A percentile compares a stretch with the other conserved stretches of the same genome.
Evolutionary conservation across 805 yeast species (phyloP).

Genomic region (Blastobotrys americana): DNA sequence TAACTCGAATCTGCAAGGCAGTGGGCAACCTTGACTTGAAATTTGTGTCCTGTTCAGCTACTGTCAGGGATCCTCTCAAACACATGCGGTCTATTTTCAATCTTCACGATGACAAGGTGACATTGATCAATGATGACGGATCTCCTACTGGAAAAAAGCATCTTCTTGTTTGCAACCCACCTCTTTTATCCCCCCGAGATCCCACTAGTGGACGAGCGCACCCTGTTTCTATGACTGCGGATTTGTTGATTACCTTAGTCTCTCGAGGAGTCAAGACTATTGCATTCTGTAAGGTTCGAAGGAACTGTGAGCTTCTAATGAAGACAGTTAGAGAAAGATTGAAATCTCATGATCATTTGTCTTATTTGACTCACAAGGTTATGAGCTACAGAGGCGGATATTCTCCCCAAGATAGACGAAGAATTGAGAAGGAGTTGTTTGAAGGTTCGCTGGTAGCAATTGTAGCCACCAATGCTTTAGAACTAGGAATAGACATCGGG

Average conservation of each 20-base stretch:
- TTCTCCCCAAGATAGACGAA: conserved; percentile 74
- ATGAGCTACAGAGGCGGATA: conserved; percentile 97
- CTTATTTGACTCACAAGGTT: conserved; percentile 35
- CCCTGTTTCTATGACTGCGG: conserved; percentile 70
- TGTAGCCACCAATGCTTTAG: conserved; percentile 91
- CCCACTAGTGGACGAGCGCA: conserved; percentile 54
- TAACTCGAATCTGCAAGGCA: conserved; percentile 53
- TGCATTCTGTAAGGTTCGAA: conserved; percentile 82
- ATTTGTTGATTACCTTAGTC: conserved; percentile 59
- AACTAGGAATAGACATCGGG: conserved; percentile 92
- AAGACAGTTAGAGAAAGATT: conserved; percentile 64
- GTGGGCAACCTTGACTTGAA: conserved; percentile 48
- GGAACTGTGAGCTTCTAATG: conserved; percentile 81
- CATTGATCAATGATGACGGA: conserved; percentile 66
- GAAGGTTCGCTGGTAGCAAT: conserved; percentile 78
- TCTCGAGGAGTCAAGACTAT: conserved; percentile 65
- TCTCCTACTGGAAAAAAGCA: conserved; percentile 78
- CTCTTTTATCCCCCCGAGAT: conserved; percentile 54
- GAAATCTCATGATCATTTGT: conserved; percentile 27
- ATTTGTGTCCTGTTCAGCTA: conserved; percentile 91
- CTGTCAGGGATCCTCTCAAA: conserved; percentile 62
- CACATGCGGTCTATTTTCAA: conserved; percentile 78
- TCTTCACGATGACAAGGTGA: conserved; percentile 32
- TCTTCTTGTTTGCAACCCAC: conserved; percentile 80
- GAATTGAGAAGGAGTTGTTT: conserved; percentile 86